These are phyloP conservation scores for Melanopsichium pennsylvanicum DNA, from an alignment of 1,284 basidiomycete species.

Conservation along the genomic window DNA sequence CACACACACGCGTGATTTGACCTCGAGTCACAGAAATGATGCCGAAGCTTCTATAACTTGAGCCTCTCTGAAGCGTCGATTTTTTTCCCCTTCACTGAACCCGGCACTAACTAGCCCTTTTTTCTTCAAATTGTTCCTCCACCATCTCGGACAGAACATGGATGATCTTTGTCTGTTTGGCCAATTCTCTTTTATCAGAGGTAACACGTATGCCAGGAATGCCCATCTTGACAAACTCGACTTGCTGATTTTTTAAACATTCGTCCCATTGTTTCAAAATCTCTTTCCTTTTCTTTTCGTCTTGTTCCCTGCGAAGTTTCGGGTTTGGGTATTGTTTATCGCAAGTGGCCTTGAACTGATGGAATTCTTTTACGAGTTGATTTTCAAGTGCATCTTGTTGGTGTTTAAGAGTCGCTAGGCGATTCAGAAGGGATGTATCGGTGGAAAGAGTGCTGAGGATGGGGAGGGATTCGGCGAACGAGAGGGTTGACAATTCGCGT, in stretches of 20 bases:
- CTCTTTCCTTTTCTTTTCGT: conserved; percentile 5
- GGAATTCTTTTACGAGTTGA: conserved; percentile 16
- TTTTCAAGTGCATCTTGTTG: conserved; percentile 30
- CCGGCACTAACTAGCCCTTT: too few relatives aligned
- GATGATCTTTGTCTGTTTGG: conserved; percentile 24
- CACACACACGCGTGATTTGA: too few relatives aligned
- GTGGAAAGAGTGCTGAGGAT: conserved; percentile 25
- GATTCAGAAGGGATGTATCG: conserved; percentile 13
- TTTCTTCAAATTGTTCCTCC: conserved; percentile 24
- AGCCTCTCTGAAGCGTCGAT: too few relatives aligned
- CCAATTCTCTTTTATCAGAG: conserved; percentile 6
- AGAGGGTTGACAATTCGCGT: conserved; percentile 5
- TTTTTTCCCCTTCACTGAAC: too few relatives aligned
- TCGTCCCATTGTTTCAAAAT: conserved; percentile 27
- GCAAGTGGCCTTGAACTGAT: conserved; percentile 6
- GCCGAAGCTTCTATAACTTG: too few relatives aligned
- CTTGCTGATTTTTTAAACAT: conserved; percentile 15
- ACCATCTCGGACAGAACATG: conserved; percentile 30
- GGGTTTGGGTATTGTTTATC: conserved; percentile 28
- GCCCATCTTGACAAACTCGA: conserved; percentile 7
- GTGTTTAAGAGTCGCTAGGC: conserved; percentile 4
- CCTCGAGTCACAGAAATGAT: too few relatives aligned
- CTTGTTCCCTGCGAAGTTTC: conserved; percentile 12
- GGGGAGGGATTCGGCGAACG: conserved; percentile 27
- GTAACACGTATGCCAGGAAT: conserved; percentile 12